Conservation (phyloP, 2,329 filamentous ascomycete genomes). For the Aspergillus pseudoglaucus region DNA sequence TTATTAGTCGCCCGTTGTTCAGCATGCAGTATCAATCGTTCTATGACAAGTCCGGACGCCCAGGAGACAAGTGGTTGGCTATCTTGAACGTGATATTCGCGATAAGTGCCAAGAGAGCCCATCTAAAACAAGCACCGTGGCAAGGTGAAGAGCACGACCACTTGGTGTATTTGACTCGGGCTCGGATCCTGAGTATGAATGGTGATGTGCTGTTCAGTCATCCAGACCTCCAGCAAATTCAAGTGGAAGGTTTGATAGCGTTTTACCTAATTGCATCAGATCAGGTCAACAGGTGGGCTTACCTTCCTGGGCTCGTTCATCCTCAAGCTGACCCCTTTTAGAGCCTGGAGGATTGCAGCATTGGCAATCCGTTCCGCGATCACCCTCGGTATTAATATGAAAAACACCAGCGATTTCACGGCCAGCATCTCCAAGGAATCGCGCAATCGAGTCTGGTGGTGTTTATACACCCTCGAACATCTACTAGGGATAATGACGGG, state of each 20-base stretch:
- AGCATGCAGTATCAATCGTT: constrained; percentile 35
- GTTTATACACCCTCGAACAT: constrained; percentile 39
- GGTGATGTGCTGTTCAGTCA: constrained; percentile 37
- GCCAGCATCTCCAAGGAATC: constrained; percentile 37
- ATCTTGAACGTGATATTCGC: constrained; percentile 44
- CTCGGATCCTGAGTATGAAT: constrained; percentile 38
- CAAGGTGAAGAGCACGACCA: constrained; percentile 37
- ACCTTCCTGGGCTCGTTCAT: not conserved
- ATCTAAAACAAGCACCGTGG: constrained; percentile 38
- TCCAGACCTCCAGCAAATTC: constrained; percentile 41
- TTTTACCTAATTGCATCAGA: constrained; percentile 38
- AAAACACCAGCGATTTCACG: constrained; percentile 33
- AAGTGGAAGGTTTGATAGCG: constrained; percentile 38
- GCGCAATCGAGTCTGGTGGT: constrained; percentile 44
- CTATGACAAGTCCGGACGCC: constrained; percentile 27
- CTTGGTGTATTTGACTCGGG: constrained; percentile 38
- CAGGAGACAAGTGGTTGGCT: constrained; percentile 38
- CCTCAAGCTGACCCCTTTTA: constrained; percentile 11
- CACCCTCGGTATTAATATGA: constrained; percentile 40
- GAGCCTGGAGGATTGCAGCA: constrained; percentile 38
- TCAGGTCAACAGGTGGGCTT: constrained; percentile 39
- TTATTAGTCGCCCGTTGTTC: constrained; percentile 38
- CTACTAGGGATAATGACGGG: constrained; percentile 43
- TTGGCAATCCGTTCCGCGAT: constrained; percentile 39
- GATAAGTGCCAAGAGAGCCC: constrained; percentile 38